Base-by-base conservation (phyloP, 192 early-diverging fungal genomes). In the Backusella tuberculispora region DNA sequence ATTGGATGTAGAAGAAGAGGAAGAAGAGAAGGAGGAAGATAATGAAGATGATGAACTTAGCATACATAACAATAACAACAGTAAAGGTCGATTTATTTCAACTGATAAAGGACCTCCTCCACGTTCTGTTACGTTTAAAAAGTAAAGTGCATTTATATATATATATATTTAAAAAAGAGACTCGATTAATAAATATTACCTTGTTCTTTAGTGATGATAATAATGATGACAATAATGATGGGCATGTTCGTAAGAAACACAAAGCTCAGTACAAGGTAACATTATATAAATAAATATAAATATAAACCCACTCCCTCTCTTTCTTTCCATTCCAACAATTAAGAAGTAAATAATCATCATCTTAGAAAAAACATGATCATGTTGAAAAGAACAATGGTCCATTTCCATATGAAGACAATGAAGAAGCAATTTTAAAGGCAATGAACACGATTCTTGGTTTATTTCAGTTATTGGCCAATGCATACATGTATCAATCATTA, bases 401-500 rank as follows among this genome's bases (percentile, higher is more conserved):
- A 60, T 60, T 60, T 26, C 53, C 53, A 24, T 12, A 60, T 26
- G 21, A 21, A 60, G 7, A 24, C 10, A n/a, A 60, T 8, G 3
- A 24, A 9, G 53, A 26, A 4, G 3, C 21, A 0, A 4, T 60
- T 60, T 24, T 60, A 60, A 60, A 60, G n/a, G 53, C 53, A 60
- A 67, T 67, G 66, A 67, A 67, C 5, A 67, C 37, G 15, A 40
- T 67, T 17, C 37, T 67, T 3, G 10, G 9, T 7, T 41, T 67
- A 19, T 41, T 67, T 24, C 37, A n/a, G 0, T 10, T 43, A 5
- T 24, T 67, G 8, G 79, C 75, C 17, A 43, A 68, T 34, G 79
- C 65, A 8, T 76, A 76, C 63, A 24, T 70, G 29, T 67, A 80
- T 65, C 75, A 76, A 44, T 67, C 79, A 12, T 71, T 66, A 8